These are phyloP conservation scores for Pythium monospermum DNA, from an alignment of 352 stramenopile genomes.

Conservation along the genomic window DNA sequence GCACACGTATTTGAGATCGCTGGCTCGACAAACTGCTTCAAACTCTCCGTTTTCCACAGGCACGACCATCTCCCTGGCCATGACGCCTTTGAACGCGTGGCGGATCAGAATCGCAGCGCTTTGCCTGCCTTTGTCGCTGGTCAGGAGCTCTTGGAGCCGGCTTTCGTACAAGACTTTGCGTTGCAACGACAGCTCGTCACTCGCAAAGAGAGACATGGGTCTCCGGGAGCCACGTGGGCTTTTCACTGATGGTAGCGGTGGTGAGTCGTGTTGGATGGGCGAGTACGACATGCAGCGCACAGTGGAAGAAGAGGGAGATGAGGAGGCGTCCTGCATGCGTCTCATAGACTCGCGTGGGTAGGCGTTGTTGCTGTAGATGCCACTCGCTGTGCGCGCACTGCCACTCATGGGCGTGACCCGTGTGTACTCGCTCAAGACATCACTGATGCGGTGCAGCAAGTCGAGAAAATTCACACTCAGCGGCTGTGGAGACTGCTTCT, in stretches of 20 bases:
- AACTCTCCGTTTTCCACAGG: constrained; percentile 64
- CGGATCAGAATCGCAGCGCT: constrained; percentile 64
- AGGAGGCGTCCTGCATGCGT: constrained; percentile 29
- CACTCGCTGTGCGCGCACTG: constrained; percentile 9
- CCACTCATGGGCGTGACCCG: constrained; percentile 2
- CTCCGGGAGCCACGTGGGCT: not conserved
- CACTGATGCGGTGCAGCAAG: constrained; percentile 54
- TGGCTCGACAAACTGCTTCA: constrained; percentile 53
- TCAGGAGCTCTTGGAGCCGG: constrained; percentile 43
- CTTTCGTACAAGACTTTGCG: constrained; percentile 61
- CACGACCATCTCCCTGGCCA: constrained; percentile 57
- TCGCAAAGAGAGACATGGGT: constrained; percentile 23
- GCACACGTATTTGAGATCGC: constrained; percentile 70
- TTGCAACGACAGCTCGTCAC: constrained; percentile 31
- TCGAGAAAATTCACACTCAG: constrained; percentile 47
- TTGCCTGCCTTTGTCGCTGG: constrained; percentile 43
- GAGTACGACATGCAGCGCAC: constrained; percentile 24
- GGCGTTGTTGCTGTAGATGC: constrained; percentile 23
- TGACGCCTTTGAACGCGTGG: constrained; percentile 70
- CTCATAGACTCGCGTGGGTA: constrained; percentile 34
- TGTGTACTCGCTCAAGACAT: constrained; percentile 48
- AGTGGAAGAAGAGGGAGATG: constrained; percentile 11
- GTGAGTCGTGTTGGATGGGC: constrained; percentile 5
- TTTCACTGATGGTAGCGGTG: not conserved
- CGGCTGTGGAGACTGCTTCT: too few relatives aligned